These are phyloP conservation scores for Eleusine coracana DNA, from an alignment of 176 grass and related monocot genomes.

Conservation along the genomic window DNA sequence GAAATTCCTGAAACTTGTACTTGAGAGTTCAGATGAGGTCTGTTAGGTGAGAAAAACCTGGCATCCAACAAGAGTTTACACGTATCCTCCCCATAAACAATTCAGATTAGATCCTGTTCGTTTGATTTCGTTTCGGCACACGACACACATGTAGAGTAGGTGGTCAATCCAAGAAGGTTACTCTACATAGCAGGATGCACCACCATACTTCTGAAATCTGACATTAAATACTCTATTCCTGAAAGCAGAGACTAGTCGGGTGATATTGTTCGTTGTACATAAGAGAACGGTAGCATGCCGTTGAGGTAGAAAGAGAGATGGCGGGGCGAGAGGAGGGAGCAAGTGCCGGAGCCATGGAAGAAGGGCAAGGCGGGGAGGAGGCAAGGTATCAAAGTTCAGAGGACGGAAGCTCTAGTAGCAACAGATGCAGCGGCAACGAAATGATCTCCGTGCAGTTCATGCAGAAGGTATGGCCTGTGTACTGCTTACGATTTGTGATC, in stretches of 20 bases:
- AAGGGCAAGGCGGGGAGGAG: slow-evolving; percentile 26
- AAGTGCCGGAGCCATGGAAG: slow-evolving; percentile 35
- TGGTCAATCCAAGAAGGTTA: slow-evolving; percentile 41
- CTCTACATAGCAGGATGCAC: not conserved
- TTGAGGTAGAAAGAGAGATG: not conserved
- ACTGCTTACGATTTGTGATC: too few relatives aligned
- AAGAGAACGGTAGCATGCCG: not conserved
- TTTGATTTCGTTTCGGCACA: slow-evolving; percentile 27
- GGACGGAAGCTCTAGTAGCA: not conserved
- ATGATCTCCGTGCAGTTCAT: slow-evolving; percentile 49
- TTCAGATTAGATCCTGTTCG: not conserved
- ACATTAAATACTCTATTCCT: too few relatives aligned
- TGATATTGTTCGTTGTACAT: not conserved
- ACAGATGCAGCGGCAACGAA: slow-evolving; percentile 17
- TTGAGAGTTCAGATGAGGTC: not conserved
- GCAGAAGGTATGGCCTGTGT: slow-evolving; percentile 40
- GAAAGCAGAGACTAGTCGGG: not conserved
- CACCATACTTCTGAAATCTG: not conserved
- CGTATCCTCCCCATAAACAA: not conserved
- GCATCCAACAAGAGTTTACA: not conserved
- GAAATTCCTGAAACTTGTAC: not conserved
- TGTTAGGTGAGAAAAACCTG: slow-evolving; percentile 40
- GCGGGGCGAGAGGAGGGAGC: not conserved
- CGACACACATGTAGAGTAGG: slow-evolving; percentile 28
- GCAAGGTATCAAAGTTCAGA: slow-evolving; percentile 17